Evolutionary conservation across 495 filamentous ascomycete species (phyloP), one percentile per base, ranked within the genome.

Genomic region (Aspergillus biplanus): DNA sequence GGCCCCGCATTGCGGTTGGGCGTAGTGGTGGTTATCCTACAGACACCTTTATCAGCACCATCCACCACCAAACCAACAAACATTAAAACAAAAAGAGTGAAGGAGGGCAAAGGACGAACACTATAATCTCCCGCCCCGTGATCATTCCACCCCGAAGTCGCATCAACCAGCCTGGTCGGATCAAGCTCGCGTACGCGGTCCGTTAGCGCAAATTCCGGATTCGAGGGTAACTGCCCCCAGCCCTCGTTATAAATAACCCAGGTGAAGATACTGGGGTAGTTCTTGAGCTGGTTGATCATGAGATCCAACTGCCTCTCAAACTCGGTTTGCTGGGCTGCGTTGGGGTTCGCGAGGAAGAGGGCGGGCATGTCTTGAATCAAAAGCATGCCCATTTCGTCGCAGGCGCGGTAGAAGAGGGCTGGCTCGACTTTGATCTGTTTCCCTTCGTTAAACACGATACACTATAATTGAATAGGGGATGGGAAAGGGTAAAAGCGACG

Each of bases 161-260:
- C 72, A 72, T 88, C 76, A 8, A 90, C 73, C 9, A 90, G 78
- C 13, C 87, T 70, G 0, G 83, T 89, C 0, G 87, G 85, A 68
- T 90, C 88, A 3, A 89, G 71, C 58, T 74, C 56, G 48, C 75
- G 75, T 42, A 90, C 74, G 0, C 76, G 73, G 2, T 81, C 76
- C 0, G 86, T 86, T 15, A 90, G 68, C 9, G 68, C 73, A 21
- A 84, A 82, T 62, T 89, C 86, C 1, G 86, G 85, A 56, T 82
- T 76, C 13, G 69, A 69, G 1, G 61, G 76, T 27, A 81, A 70
- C 61, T 90, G 88, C 8, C 86, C 87, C 88, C 88, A 90, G 34
- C 87, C 87, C 68, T 90, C 88, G 69, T 90, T 90, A 69, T 90
- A 90, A 64, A 90, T 84, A 42, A 88, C 79, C 81, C 80, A 85